phyloP scores from a whole-genome alignment of 2,329 filamentous ascomycete genomes.

The Orbilia blumenaviensis region DNA sequence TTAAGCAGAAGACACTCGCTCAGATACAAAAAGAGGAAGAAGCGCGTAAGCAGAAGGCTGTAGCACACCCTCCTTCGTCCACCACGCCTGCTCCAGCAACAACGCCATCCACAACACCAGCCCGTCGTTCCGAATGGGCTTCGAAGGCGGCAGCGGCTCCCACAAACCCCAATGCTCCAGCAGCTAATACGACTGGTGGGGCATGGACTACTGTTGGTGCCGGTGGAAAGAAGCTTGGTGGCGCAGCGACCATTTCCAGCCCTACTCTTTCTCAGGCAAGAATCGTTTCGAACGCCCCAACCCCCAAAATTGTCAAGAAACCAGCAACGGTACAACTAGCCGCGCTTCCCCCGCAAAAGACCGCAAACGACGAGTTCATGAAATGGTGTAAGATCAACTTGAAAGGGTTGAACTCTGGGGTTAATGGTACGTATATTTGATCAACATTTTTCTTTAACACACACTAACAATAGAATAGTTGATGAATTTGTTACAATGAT shows the following conservation, averaged over 20 bases:
- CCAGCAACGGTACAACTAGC: constrained; percentile 64
- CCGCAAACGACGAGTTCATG: constrained; percentile 87
- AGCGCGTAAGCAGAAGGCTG: constrained; percentile 79
- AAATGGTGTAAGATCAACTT: constrained; percentile 90
- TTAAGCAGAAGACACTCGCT: constrained; percentile 85
- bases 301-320: constrained; percentile 49
- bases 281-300: constrained; percentile 4
- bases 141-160: constrained; percentile 71
- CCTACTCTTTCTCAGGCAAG: constrained; percentile 61
- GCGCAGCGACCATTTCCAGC: constrained; percentile 67
- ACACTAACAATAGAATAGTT: constrained; percentile 65
- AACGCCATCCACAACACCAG: constrained; percentile 61
- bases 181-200: constrained; percentile 63
- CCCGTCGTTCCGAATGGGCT: constrained; percentile 90
- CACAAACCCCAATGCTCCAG: constrained; percentile 60
- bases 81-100: constrained; percentile 62
- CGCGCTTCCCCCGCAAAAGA: constrained; percentile 63
- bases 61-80: constrained; percentile 63
- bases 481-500: constrained; percentile 82
- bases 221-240: constrained; percentile 81
- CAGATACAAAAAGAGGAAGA: constrained; percentile 98
- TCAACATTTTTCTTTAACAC: not conserved
- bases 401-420: constrained; percentile 74
- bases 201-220: constrained; percentile 97
- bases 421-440: constrained; percentile 68